These are phyloP conservation scores for Niebla homalea DNA, from an alignment of 495 filamentous ascomycete species.

Conservation along the genomic window DNA sequence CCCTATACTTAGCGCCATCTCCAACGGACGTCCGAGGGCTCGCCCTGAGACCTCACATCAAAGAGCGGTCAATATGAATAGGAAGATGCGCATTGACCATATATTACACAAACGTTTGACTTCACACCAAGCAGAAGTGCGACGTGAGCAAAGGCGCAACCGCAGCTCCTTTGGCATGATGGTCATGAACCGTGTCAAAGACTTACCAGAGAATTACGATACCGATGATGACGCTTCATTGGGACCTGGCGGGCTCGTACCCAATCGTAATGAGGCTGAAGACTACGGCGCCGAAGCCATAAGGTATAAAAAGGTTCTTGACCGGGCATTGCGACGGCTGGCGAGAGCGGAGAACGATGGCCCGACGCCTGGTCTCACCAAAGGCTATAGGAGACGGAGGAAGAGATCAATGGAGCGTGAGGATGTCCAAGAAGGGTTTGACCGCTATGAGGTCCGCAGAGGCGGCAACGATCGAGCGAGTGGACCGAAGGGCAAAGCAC, in stretches of 20 bases:
- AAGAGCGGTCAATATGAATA: constrained; percentile 77
- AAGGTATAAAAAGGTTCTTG: constrained; percentile 56
- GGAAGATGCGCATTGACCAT: constrained; percentile 76
- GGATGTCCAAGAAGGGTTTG: constrained; percentile 22
- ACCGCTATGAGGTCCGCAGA: neutral
- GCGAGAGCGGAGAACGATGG: constrained; percentile 29
- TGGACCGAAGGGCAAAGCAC: constrained; percentile 11
- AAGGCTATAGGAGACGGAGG: constrained; percentile 22
- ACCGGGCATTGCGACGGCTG: constrained; percentile 56
- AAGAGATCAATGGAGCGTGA: constrained; percentile 12
- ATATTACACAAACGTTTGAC: constrained; percentile 65
- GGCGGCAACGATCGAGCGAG: neutral
- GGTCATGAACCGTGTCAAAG: constrained; percentile 52
- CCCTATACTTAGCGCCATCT: constrained; percentile 32
- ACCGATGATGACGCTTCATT: constrained; percentile 57
- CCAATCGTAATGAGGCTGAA: constrained; percentile 48
- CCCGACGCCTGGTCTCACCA: constrained; percentile 11
- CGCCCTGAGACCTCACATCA: constrained; percentile 88
- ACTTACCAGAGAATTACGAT: constrained; percentile 59
- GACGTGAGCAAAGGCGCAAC: constrained; percentile 44
- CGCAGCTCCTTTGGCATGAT: constrained; percentile 51
- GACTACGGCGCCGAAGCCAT: constrained; percentile 71
- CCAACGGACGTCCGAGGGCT: constrained; percentile 37
- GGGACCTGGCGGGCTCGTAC: constrained; percentile 58
- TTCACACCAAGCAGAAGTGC: constrained; percentile 45